Evolutionary conservation across 2,329 filamentous ascomycete species (phyloP), one percentile per base, ranked within the genome.

Genomic region (Fusarium mundagurra): DNA sequence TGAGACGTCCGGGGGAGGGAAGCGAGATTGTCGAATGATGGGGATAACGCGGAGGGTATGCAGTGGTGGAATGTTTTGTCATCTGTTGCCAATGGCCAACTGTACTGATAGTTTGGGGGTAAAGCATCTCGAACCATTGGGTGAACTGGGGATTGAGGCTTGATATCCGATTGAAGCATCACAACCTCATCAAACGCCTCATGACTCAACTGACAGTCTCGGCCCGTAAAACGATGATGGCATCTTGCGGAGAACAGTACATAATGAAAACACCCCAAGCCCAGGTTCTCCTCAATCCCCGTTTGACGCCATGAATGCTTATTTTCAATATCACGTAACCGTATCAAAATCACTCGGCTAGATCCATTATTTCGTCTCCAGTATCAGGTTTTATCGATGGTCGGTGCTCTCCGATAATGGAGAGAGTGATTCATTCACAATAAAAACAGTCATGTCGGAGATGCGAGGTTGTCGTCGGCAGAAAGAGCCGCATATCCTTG

Each of bases 21-120:
- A 74, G 69, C 69, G 69, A 74, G 67, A 74, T 75, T 75, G 72
- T 74, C 72, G 72, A 72, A 61, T 58, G 41, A 74, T 65, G 72
- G 58, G 67, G 53, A 74, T 58, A 74, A 39, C 59, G 58, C 64
- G 72, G 72, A 61, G 60, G 47, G 10, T 39, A 38, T 55, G 64
- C 48, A 34, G 20, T 31, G 36, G 57, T 64, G 61, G 44, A 39
- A 45, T 39, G 53, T 41, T 61, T 48, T 67, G 51, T 14, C 65
- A 43, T 61, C 14, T 45, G 67, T 20, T 63, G 34, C 54, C 51
- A 38, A 54, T 22, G 51, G 34, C 17, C n/a, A 45, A 47, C 43
- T 33, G 53, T 31, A 53, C 36, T 38, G 20, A 11, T 60, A 9
- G 58, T 57, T 39, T 55, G 34, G 29, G 36, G 22, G 48, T 24